Conservation (phyloP, 108 stramenopile species). For the Cylindrotheca fusiformis region DNA sequence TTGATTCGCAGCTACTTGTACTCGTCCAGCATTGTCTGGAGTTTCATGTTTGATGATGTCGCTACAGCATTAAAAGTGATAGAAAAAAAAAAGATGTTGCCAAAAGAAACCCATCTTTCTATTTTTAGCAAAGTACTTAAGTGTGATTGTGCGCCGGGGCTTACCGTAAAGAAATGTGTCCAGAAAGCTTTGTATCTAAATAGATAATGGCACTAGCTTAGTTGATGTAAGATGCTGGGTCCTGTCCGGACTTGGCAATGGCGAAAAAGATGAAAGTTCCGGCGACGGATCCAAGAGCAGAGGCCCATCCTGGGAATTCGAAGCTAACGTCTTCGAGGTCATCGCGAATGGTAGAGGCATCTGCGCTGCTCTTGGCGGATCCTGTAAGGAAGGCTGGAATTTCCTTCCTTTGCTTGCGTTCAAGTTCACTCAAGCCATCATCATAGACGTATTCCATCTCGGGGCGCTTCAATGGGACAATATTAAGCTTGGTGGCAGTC, state of each 20-base stretch:
- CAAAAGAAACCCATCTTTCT: too few species aligned
- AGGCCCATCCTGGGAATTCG: slow-evolving; percentile 8
- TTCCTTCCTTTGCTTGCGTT: slow-evolving; percentile 48
- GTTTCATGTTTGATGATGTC: too few species aligned
- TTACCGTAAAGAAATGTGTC: too few species aligned
- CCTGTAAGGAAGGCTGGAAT: slow-evolving; percentile 53
- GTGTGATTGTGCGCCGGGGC: too few species aligned
- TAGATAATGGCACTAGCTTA: not conserved
- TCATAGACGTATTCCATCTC: slow-evolving; percentile 27
- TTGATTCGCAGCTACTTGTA: too few species aligned
- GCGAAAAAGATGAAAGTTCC: slow-evolving; percentile 11
- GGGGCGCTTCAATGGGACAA: slow-evolving; percentile 1
- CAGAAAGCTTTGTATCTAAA: too few species aligned
- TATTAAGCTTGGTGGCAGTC: not conserved
- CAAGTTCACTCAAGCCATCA: slow-evolving; percentile 57
- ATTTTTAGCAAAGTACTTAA: too few species aligned
- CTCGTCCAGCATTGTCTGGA: too few species aligned
- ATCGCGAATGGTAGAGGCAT: slow-evolving; percentile 34
- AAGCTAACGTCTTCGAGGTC: slow-evolving; percentile 35
- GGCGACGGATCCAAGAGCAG: slow-evolving; percentile 10
- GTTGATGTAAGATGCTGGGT: slow-evolving; percentile 6
- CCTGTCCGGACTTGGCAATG: slow-evolving; percentile 4
- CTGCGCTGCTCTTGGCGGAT: slow-evolving; percentile 47
- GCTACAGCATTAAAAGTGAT: too few species aligned
- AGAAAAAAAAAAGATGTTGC: too few species aligned